Base-by-base conservation (phyloP, 1,284 basidiomycete species). In the Rugosomyces carneus region DNA sequence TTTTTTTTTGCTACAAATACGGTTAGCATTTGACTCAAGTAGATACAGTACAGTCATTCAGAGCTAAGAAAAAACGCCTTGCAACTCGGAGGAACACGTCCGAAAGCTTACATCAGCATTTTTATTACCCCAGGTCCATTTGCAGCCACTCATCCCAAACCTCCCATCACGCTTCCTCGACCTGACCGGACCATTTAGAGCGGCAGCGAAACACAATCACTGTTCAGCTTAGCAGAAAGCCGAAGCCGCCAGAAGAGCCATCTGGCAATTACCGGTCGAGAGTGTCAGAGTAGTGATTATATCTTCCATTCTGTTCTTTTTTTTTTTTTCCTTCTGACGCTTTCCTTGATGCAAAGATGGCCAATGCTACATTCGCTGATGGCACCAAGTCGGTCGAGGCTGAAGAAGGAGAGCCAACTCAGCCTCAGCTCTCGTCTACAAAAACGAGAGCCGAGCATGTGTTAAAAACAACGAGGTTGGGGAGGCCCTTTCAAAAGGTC, bases 401-500 rank as follows among this genome's bases (percentile, higher is more conserved):
- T 41, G 40, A 31, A 1, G 29, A 32, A 2, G 4, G 13, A 2
- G 32, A 34, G 9, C 2, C n/a, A 20, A n/a, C 8, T 11, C 8
- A 26, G 31, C 13, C 29, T 19, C 29, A 31, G 13, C 6, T 31
- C 13, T 3, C 29, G 7, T 8, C 13, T 13, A 5, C 5, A 10
- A 31, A 31, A 13, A 10, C 29, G 3, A 31, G 13, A n/a, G 43
- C 26, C 24, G 51, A 52, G 20, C 48, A 50, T 21, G 5, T 47
- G 1, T n/a, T 52, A 29, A 52, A 52, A 39, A 38, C 46, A 32
- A 52, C 51, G 13, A 45, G 37, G 16, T 35, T 49, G 6, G 48
- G 48, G 1, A 40, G 51, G 20, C 51, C 51, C 27, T 52, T 52
- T 35, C 45, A 52, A 24, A 50, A 52, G 45, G 51, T 50, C 6